phyloP scores from a whole-genome alignment of 257 asterid genomes.

The Solanum verrucosum region DNA sequence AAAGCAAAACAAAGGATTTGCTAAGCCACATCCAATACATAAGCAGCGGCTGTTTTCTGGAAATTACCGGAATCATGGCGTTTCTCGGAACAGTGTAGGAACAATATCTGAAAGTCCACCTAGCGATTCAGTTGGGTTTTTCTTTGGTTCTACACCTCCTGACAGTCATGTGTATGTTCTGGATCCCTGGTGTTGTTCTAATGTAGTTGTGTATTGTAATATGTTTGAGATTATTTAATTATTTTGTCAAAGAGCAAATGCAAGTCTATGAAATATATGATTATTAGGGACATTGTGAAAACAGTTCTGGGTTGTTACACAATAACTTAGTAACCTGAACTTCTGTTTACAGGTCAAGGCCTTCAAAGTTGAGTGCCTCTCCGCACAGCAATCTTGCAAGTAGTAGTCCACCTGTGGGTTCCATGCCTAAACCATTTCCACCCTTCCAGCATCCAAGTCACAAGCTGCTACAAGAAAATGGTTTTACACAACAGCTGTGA shows the following conservation, averaged over 20 bases:
- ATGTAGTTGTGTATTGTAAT: not conserved
- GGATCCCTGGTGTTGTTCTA: not conserved
- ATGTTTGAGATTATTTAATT: not conserved
- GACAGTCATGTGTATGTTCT: constrained; percentile 63
- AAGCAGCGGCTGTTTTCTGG: constrained; percentile 63
- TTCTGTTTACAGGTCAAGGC: constrained; percentile 38
- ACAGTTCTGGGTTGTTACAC: not conserved
- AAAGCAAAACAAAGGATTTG: constrained; percentile 50
- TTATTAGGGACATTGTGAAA: not conserved
- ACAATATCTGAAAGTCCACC: constrained; percentile 67
- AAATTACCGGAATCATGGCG: constrained; percentile 39
- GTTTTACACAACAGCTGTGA: constrained; percentile 90
- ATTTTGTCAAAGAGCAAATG: not conserved
- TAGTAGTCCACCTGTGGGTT: constrained; percentile 81
- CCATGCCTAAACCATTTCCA: constrained; percentile 73
- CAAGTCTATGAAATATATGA: not conserved
- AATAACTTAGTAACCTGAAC: constrained; percentile 1
- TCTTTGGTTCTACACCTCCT: constrained; percentile 88
- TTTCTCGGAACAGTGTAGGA: constrained; percentile 33
- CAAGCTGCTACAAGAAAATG: constrained; percentile 84
- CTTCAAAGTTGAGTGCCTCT: constrained; percentile 66
- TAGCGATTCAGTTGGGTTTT: constrained; percentile 76
- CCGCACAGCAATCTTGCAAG: constrained; percentile 49
- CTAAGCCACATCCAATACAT: constrained; percentile 45
- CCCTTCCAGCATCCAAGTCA: constrained; percentile 91